Percentiles rank a stretch among this genome's conserved stretches.
phyloP scores from a whole-genome alignment of 164 flowering plant species.

The Stephania yunnanensis region DNA sequence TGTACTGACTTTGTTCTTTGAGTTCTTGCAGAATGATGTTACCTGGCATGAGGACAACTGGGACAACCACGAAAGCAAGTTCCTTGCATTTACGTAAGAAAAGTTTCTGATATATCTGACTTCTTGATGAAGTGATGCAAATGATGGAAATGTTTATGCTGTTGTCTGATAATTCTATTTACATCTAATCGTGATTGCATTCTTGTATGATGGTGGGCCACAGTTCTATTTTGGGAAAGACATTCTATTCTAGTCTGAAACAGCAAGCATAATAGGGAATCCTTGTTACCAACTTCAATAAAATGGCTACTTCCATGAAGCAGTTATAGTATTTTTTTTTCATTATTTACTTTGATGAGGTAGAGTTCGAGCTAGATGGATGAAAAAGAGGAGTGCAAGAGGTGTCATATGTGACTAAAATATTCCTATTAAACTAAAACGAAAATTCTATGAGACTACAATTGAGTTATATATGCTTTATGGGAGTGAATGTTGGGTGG shows the following conservation, averaged over 20 bases:
- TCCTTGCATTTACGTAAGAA: slow-evolving; percentile 93
- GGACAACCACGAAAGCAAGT: slow-evolving; percentile 83
- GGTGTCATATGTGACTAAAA: too few species aligned
- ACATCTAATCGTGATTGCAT: background rate
- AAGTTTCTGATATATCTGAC: background rate
- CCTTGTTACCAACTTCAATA: background rate
- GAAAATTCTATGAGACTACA: too few species aligned
- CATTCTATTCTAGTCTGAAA: background rate
- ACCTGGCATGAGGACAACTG: slow-evolving; percentile 98
- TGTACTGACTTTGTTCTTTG: background rate
- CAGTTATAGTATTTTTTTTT: too few species aligned
- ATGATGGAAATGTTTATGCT: background rate
- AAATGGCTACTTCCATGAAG: too few species aligned
- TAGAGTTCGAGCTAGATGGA: too few species aligned
- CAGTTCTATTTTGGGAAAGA: background rate
- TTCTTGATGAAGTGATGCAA: background rate
- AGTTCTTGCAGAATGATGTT: slow-evolving; percentile 51
- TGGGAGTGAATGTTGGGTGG: too few species aligned
- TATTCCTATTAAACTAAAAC: too few species aligned
- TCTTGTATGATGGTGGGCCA: background rate
- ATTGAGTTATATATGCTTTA: too few species aligned
- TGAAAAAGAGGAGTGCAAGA: too few species aligned
- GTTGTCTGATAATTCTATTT: background rate
- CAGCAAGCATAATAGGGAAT: background rate
- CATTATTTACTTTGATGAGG: too few species aligned